Percentiles rank a stretch among this genome's conserved stretches.
These are phyloP conservation scores for Talaromyces verruculosus DNA, from an alignment of 2,329 filamentous ascomycete species.

Conservation along the genomic window DNA sequence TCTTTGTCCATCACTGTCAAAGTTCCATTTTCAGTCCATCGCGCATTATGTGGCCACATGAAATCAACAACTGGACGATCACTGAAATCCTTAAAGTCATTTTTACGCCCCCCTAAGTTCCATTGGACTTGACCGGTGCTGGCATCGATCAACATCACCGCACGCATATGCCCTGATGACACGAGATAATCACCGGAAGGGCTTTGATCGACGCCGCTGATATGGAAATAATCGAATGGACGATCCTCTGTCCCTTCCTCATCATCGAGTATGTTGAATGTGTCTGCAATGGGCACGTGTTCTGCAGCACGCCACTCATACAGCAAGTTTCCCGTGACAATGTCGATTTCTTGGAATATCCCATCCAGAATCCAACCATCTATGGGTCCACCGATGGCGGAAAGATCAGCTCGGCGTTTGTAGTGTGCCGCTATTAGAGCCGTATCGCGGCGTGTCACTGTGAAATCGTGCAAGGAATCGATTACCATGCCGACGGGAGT, in stretches of 20 bases:
- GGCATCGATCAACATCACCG: constrained; percentile 50
- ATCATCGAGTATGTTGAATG: constrained; percentile 24
- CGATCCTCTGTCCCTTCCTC: constrained; percentile 24
- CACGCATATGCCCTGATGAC: constrained; percentile 52
- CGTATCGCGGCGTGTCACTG: constrained; percentile 45
- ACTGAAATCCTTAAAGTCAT: constrained; percentile 12
- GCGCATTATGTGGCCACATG: constrained; percentile 19
- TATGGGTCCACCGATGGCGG: constrained; percentile 35
- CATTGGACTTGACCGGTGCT: constrained; percentile 52
- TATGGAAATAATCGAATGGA: constrained; percentile 57
- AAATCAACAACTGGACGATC: constrained; percentile 15
- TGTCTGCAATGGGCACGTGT: constrained; percentile 38
- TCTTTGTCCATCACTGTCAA: constrained; percentile 44
- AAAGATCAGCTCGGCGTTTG: constrained; percentile 40
- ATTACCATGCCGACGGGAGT: constrained; percentile 15
- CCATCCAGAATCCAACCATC: constrained; percentile 45
- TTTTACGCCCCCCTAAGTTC: constrained; percentile 45
- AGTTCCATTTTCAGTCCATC: constrained; percentile 27
- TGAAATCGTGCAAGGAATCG: constrained; percentile 48
- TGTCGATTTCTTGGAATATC: constrained; percentile 49
- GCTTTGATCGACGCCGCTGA: constrained; percentile 57
- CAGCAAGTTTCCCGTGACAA: constrained; percentile 42
- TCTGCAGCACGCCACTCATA: constrained; percentile 52
- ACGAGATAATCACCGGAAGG: constrained; percentile 54
- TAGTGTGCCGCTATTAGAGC: constrained; percentile 47